A percentile compares a stretch with the other conserved stretches of the same genome.
Conservation (phyloP, 2,329 filamentous ascomycete genomes). For the Trichoderma oligosporum region DNA sequence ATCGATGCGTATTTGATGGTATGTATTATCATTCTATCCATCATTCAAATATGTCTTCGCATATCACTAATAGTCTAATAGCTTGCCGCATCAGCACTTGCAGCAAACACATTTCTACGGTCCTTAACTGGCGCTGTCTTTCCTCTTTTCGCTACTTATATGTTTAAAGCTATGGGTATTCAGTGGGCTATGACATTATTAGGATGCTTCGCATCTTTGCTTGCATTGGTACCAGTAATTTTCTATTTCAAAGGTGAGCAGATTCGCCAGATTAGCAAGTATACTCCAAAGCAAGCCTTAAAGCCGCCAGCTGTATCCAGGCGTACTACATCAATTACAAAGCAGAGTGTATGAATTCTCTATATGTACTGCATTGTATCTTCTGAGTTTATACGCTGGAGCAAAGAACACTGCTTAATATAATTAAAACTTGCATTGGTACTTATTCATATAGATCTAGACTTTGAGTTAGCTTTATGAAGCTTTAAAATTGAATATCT, state of each 20-base stretch:
- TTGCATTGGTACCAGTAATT: background rate
- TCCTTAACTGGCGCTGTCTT: background rate
- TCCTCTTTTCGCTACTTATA: background rate
- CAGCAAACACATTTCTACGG: background rate
- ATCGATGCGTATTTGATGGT: constrained; percentile 4
- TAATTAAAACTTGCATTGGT: too few relatives aligned
- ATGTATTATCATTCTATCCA: background rate
- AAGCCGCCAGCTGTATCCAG: too few relatives aligned
- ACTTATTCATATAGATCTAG: too few relatives aligned
- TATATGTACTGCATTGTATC: too few relatives aligned
- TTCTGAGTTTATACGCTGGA: too few relatives aligned
- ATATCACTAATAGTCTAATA: background rate
- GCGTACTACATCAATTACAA: too few relatives aligned
- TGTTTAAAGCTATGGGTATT: background rate
- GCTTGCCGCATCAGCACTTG: background rate
- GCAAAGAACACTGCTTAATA: too few relatives aligned
- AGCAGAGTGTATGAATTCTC: too few relatives aligned
- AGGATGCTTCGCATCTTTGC: background rate
- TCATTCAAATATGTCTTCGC: too few relatives aligned
- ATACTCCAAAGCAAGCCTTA: constrained; percentile 1
- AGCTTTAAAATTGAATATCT: too few relatives aligned
- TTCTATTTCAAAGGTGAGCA: constrained; percentile 1
- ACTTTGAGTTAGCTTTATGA: too few relatives aligned
- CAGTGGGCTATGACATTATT: background rate
- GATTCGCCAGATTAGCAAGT: background rate